Evolutionary conservation across 2,329 filamentous ascomycete genomes (phyloP), one percentile per base, ranked within the genome.

Genomic region (Capronia americana): DNA sequence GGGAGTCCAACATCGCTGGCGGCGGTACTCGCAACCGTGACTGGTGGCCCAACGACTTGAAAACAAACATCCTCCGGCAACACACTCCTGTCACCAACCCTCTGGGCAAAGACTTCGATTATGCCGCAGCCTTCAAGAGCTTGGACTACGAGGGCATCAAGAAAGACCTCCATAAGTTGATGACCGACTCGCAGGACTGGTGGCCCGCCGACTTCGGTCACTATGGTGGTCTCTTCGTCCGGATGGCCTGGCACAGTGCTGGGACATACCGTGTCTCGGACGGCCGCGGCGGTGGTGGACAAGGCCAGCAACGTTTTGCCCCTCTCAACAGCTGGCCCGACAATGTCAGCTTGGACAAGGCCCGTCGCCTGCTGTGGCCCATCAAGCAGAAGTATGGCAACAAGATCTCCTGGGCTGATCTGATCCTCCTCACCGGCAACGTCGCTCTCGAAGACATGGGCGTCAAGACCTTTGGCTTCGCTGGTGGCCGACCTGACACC

Each of bases 301-400:
- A 87, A 74, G 90, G 89, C 64, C 90, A 92, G 80, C 90, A 93
- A 80, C 87, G 91, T 48, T 93, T 93, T 73, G 90, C 90, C 61
- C 91, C 91, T 5, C 87, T 93, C 76, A 92, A 92, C 85, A 88
- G 87, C 82, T 93, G 90, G 90, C 90, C 90, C 50, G 90, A 93
- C 80, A 93, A 93, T 72, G 88, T 87, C 74, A 88, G 83, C 73
- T 85, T 93, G 61, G 90, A 93, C 85, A 93, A 93, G 85, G 90
- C 90, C 34, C 90, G 90, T 64, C 90, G 90, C 70, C 86, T 93
- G 63, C 82, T 93, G 50, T 92, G 90, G 88, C 90, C 90, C 64
- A 88, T 93, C 81, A 93, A 93, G 86, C 90, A 92, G 73, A 93
- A 93, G 84, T 93, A 93, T 71, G 90, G 90, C 77, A 87, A 87